Conservation (phyloP, 331 rosid species). For the Stylosanthes scabra region DNA sequence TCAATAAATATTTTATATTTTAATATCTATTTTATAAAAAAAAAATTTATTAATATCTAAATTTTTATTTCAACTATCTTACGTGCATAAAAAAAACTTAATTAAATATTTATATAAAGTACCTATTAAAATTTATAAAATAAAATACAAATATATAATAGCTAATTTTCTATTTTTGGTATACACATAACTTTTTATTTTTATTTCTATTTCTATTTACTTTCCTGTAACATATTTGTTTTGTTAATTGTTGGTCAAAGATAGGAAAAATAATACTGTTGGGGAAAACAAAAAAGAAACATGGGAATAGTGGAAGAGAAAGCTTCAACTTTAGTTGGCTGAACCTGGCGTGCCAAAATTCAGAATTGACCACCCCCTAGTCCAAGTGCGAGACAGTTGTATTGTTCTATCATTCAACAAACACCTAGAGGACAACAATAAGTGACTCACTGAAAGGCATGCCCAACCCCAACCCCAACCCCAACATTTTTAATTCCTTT, state of each 20-base stretch:
- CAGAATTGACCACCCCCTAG: slow-evolving; percentile 34
- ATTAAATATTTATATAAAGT: no score
- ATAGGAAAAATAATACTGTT: background rate
- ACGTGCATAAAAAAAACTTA: no score
- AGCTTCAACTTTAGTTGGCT: slow-evolving; percentile 43
- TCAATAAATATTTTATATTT: no score
- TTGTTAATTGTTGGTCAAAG: slow-evolving; percentile 30
- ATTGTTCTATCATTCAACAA: slow-evolving; percentile 24
- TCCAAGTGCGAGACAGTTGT: slow-evolving; percentile 44
- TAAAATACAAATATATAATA: no score
- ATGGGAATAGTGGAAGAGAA: slow-evolving; percentile 28
- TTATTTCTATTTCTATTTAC: no score
- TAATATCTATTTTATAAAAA: no score
- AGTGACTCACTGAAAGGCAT: background rate
- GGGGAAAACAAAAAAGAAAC: background rate
- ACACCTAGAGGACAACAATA: background rate
- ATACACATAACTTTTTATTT: no score
- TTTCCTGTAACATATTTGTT: no score
- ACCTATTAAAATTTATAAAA: no score
- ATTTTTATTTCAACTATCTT: no score
- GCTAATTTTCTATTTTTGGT: no score
- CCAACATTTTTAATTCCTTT: background rate
- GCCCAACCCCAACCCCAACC: background rate
- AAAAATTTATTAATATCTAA: no score
- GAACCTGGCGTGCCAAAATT: slow-evolving; percentile 35